Base-by-base conservation (phyloP, 495 filamentous ascomycete species). In the Mytilinidion resinicola region DNA sequence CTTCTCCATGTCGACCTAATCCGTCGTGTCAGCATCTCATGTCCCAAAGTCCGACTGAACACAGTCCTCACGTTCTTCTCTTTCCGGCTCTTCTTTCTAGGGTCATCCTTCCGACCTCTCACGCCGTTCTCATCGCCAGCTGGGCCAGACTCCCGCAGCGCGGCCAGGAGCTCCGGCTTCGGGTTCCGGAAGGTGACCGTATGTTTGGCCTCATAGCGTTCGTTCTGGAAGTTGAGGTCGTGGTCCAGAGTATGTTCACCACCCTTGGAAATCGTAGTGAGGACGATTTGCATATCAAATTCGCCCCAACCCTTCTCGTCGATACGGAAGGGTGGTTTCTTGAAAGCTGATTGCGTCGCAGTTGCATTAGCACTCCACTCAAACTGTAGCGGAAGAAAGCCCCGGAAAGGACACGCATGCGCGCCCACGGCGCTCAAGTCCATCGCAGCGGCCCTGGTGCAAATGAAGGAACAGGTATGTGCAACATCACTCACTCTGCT, bases 261-360 rank as follows among this genome's bases (percentile, higher is more conserved):
- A 17, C 84, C 83, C 73, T 90, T 90, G 73, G 95, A 89, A 21
- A 86, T 82, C n/a, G 82, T 84, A 63, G 80, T 84, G 33, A 95
- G 77, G 51, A 86, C 79, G 60, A 97, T 92, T 25, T 79, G 77
- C 89, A 97, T 92, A 67, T 97, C 95, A 68, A 99, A 99, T 74
- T 99, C 95, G 67, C 95, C 95, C 95, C 95, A 99, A 65, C 95
- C 95, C 72, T 95, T 86, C 72, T 99, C 95, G 53, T 82, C 75
- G 70, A 96, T 93, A 21, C 82, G 81, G 77, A 97, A 99, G 0
- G 93, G 93, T 0, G 90, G 85, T 38, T 85, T 84, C 66, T 84
- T 85, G 77, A 73, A 66, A 1, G 56, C 69, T 71, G 51, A 62
- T 42, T 64, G 57, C 50, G 55, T 21, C 36, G 25, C 25, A 33